Evolutionary conservation across 2,329 filamentous ascomycete genomes (phyloP).

Genomic region (Diaporthe citrichinensis): DNA sequence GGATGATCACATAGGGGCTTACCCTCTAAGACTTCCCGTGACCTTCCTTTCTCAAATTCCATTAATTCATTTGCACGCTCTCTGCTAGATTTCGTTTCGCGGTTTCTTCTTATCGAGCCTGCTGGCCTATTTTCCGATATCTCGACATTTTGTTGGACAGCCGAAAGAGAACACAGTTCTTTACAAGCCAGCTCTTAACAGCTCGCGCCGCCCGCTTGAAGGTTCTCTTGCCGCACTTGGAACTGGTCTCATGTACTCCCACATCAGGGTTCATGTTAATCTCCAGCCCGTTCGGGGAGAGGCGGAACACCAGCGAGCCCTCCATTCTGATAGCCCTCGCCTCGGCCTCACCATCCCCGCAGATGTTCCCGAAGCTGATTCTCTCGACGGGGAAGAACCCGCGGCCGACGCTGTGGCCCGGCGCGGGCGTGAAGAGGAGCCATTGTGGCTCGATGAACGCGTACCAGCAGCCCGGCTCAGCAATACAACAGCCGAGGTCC

Average conservation of each 20-base stretch:
- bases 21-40: not conserved
- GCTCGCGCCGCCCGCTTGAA: not conserved
- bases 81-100: too few relatives aligned
- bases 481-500: not conserved
- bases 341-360: too few relatives aligned
- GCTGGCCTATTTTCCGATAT: not conserved
- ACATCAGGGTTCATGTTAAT: not conserved
- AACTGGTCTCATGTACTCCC: not conserved
- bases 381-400: not conserved
- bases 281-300: not conserved
- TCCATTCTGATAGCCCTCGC: not conserved
- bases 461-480: not conserved
- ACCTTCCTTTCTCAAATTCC: too few relatives aligned
- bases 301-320: not conserved
- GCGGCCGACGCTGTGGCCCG: not conserved
- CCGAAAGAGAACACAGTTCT: not conserved
- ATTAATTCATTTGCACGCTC: too few relatives aligned
- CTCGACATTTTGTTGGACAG: not conserved
- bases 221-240: not conserved
- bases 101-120: not conserved
- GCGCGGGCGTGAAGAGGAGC: not conserved
- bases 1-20: not conserved
- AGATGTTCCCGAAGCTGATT: not conserved
- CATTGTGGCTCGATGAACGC: not conserved
- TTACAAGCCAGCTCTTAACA: not conserved